A percentile compares a stretch with the other conserved stretches of the same genome.
Evolutionary conservation across 306 rosid genomes (phyloP).

Genomic region (Dalbergia cochinchinensis): DNA sequence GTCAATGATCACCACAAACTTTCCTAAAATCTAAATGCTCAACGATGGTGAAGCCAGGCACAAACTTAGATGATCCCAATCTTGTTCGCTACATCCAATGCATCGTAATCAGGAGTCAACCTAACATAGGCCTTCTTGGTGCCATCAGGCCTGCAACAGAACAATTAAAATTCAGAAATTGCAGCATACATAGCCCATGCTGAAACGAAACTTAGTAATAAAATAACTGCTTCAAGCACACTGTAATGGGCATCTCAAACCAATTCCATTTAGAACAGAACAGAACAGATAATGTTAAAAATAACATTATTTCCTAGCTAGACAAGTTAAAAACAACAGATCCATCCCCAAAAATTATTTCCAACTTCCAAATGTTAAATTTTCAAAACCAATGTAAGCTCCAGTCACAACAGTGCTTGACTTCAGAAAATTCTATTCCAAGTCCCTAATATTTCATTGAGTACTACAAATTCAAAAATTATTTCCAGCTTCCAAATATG

Average conservation of each 20-base stretch:
- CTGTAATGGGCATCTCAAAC: background rate
- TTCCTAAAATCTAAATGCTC: slow-evolving; percentile 37
- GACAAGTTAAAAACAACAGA: background rate
- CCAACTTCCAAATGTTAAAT: background rate
- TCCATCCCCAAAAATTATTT: background rate
- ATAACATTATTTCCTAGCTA: background rate
- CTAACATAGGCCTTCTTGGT: slow-evolving; percentile 93
- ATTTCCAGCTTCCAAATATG: background rate
- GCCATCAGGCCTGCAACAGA: slow-evolving; percentile 84
- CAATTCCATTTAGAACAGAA: background rate
- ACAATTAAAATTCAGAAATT: slow-evolving; percentile 23
- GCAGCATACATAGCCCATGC: background rate
- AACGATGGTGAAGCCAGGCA: background rate
- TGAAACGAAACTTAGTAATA: background rate
- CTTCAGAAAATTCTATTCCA: background rate
- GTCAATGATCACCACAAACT: slow-evolving; percentile 22
- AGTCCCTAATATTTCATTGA: background rate
- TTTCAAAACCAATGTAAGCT: background rate
- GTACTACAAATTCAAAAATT: background rate
- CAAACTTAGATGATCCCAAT: slow-evolving; percentile 78
- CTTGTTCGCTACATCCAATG: slow-evolving; percentile 91
- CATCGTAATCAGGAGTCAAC: slow-evolving; percentile 88
- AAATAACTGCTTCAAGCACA: background rate
- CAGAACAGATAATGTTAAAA: no score
- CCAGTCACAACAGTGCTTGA: background rate